Base-by-base conservation (phyloP, 495 filamentous ascomycete genomes). In the Aspergillus steynii region DNA sequence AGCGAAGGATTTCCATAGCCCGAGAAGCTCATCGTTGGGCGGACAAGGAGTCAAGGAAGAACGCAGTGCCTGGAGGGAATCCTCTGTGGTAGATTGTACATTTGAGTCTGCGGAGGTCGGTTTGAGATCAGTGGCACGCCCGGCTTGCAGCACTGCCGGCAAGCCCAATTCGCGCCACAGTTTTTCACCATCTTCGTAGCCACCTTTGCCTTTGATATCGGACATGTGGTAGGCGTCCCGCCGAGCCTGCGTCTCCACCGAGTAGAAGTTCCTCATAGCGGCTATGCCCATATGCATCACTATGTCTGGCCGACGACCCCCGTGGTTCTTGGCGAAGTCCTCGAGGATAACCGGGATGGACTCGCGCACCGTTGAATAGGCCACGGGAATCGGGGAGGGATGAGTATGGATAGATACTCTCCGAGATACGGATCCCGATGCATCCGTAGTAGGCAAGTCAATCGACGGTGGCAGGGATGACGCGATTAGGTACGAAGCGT, bases 221-320 rank as follows among this genome's bases (percentile, higher is more conserved):
- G 78, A 77, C 69, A 85, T 84, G 31, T 70, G 68, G 67, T 96
- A 96, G n/a, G 87, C 86, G 61, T 90, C 86, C n/a, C 89, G 80
- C 52, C 92, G 89, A 2, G 85, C 91, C 7, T 82, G 76, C 7
- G 82, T 77, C 68, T 96, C 92, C 4, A 94, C 74, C 1, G 83
- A 83, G 70, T 91, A 96, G 58, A 84, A 86, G 0, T 71, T 74
- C 26, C 88, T 77, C 31, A 88, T 86, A 0, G 89, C 83, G 0
- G 92, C 90, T 78, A 96, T 90, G 45, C 92, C 92, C 59, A 96
- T 88, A 68, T 94, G 90, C 5, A 96, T 72, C 12, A 87, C 80
- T 26, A 88, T 71, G 71, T 92, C 89, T 26, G 88, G 83, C 48
- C 77, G 80, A 5, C 77, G 74, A 20, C 72, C 72, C 9, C 64